A percentile compares a stretch with the other conserved stretches of the same genome.
Conservation (phyloP, 2,329 filamentous ascomycete genomes). For the Penicillium griseofulvum region DNA sequence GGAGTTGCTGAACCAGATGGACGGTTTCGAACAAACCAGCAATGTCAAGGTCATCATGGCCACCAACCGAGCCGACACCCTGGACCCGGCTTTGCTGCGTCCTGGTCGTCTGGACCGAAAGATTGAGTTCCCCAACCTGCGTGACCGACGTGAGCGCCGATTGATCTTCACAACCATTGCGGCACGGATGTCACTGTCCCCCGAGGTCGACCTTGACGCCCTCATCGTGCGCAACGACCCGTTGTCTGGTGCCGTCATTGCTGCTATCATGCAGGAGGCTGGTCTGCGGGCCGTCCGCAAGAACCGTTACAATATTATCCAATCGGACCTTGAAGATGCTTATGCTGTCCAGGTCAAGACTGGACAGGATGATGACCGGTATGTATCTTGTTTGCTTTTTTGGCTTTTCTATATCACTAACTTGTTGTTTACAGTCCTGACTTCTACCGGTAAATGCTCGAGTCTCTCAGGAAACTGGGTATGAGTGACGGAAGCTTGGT, state of each 20-base stretch:
- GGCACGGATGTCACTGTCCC: constrained; percentile 92
- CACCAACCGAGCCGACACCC: constrained; percentile 94
- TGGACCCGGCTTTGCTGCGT: constrained; percentile 90
- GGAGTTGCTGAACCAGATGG: constrained; percentile 98
- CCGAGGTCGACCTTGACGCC: constrained; percentile 93
- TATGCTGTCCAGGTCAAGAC: constrained; percentile 97
- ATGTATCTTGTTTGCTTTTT: constrained; percentile 24
- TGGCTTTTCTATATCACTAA: constrained; percentile 40
- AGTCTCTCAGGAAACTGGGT: constrained; percentile 2
- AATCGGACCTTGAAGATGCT: constrained; percentile 92
- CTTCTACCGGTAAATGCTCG: constrained; percentile 67
- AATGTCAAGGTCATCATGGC: constrained; percentile 99
- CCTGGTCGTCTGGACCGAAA: constrained; percentile 95
- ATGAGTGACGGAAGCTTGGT: constrained; percentile 23
- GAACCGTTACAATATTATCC: constrained; percentile 99
- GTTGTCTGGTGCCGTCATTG: constrained; percentile 90
- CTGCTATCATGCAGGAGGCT: constrained; percentile 98
- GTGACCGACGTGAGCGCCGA: constrained; percentile 89
- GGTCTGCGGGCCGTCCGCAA: constrained; percentile 90
- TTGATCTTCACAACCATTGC: constrained; percentile 98
- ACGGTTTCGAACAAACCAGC: constrained; percentile 96
- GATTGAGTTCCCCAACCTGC: constrained; percentile 96
- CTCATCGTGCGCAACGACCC: constrained; percentile 97
- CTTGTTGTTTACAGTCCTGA: constrained; percentile 68
- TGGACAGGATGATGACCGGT: constrained; percentile 64